Evolutionary conservation across 2,329 filamentous ascomycete genomes (phyloP), one percentile per base, ranked within the genome.

Genomic region (Sordariomycetes sp.): DNA sequence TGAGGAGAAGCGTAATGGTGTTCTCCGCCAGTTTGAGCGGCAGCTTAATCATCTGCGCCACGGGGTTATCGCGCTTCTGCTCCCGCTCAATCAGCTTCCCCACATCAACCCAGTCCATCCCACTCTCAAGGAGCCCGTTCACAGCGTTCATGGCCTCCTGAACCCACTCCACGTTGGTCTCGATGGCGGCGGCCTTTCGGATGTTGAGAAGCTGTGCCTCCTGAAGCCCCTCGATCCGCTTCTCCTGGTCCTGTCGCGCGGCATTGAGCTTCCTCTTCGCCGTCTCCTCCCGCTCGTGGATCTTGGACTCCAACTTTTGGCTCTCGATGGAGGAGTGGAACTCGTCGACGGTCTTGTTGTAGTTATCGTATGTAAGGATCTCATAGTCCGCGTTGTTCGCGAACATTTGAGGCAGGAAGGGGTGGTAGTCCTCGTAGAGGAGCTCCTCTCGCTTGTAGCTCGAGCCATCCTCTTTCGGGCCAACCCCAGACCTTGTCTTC

Each of bases 51-150:
- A 90, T 84, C 59, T 86, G 80, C 1, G 94, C 94, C 8, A 99
- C 90, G 0, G 89, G 82, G 62, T 99, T 99, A 32, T 82, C 78
- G 54, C 85, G 78, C 60, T 77, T 82, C 68, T 95, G 88, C 67
- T 97, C 92, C 62, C 90, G 81, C 67, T 96, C 90, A 56, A 99
- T 88, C 60, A 99, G 73, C 59, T 86, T 87, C 10, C 82, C 89
- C 64, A 97, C 91, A 62, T 96, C 88, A 12, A 90, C 84, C 94
- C 94, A 99, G 64, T 99, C 94, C 90, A 97, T 97, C 12, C 92
- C 92, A 65, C 96, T 90, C 5, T 82, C 82, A 59, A 99, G 82
- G n/a, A 97, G 74, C 0, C 89, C 89, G 68, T 95, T 97, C 56
- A 99, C 86, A 3, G 94, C 90, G 67, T 90, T 89, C 68, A 90